A percentile compares a stretch with the other conserved stretches of the same genome.
Conservation (phyloP, 148 eudicot species). For the Fagopyrum homotropicum region DNA sequence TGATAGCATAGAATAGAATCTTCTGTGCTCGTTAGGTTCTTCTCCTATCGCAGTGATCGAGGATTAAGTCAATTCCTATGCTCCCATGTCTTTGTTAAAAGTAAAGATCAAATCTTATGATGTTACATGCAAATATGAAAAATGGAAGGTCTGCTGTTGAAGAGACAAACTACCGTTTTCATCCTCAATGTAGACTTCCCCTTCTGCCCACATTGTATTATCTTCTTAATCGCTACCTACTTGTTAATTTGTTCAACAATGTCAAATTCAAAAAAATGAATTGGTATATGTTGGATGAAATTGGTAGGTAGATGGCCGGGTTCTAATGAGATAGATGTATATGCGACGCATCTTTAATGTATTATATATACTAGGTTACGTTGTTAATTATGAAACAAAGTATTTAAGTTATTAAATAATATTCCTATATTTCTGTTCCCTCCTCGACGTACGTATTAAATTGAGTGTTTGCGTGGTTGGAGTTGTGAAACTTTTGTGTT, state of each 20-base stretch:
- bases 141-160: neutral
- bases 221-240: neutral
- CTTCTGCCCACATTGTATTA: neutral
- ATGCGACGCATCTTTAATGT: neutral
- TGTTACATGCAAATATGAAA: neutral
- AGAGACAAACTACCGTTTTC: neutral
- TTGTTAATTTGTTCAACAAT: neutral
- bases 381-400: neutral
- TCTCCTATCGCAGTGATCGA: neutral
- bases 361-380: too few relatives aligned
- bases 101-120: neutral
- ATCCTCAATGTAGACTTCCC: neutral
- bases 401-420: neutral
- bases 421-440: conserved; percentile 13
- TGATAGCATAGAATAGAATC: conserved; percentile 12
- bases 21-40: conserved; percentile 9
- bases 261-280: too few relatives aligned
- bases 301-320: neutral
- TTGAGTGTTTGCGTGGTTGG: neutral
- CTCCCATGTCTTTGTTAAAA: neutral
- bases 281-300: neutral
- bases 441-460: neutral
- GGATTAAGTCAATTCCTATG: neutral
- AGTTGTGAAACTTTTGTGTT: neutral
- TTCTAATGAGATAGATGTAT: neutral